Evolutionary conservation across 306 rosid species (phyloP), one percentile per base, ranked within the genome.

Genomic region (Pyrus communis): DNA sequence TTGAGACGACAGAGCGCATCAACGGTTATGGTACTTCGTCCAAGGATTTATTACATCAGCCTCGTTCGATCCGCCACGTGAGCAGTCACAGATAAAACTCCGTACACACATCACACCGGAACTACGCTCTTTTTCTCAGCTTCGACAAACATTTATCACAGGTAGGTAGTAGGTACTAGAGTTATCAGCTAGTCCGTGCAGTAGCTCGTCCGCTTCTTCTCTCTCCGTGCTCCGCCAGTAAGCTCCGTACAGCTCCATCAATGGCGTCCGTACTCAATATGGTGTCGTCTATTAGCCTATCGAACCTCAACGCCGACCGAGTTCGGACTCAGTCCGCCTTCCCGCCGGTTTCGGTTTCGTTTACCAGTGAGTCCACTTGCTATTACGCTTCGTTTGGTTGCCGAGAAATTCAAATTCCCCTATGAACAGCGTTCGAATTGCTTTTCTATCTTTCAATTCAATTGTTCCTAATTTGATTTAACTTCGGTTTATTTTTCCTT

Each of bases 181-280:
- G 82, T 84, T 84, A 80, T 86, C 86, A 61, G 42, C 67, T 38
- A 71, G 1, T 67, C 78, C 52, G 74, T 19, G 66, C 75, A 58
- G 74, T 45, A 13, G 43, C 72, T 68, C 51, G 55, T 70, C 35
- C 60, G 65, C 33, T 45, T 35, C 66, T 58, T 71, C 25, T 9
- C 69, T 75, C 74, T 58, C 67, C 25, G 27, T 9, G 28, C 28
- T 7, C 15, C 14, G 17, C 19, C 17, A 45, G 23, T 64, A 66
- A 73, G 71, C 54, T 54, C 72, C 57, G 23, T 71, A 8, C 58
- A 35, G 60, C 83, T 79, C 55, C 45, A 0, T 75, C 82, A 76
- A 89, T 89, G 94, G 91, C 90, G 81, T 85, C 87, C 33, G 27
- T 86, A 42, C 79, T 86, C 54, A 84, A 86, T 64, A 77, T 87